These are phyloP conservation scores for Ilex aquifolium DNA, from an alignment of 257 asterid species.

Conservation along the genomic window DNA sequence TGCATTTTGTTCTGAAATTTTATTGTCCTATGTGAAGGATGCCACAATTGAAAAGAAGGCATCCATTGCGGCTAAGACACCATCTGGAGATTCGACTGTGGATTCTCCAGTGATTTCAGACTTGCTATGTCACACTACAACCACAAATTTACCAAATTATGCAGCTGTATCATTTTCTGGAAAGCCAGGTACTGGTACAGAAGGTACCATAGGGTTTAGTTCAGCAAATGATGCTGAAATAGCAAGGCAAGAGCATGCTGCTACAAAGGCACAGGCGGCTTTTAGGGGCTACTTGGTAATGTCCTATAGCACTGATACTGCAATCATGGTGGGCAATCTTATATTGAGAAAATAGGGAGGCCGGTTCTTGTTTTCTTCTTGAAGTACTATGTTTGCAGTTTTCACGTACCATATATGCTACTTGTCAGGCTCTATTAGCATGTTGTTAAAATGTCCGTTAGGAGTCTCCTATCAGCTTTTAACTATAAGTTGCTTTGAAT, in stretches of 20 bases:
- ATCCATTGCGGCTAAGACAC: conserved; percentile 18
- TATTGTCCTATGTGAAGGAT: conserved; percentile 37
- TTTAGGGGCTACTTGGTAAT: conserved; percentile 83
- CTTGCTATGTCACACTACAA: conserved; percentile 24
- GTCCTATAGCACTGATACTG: not conserved
- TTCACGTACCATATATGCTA: too few species aligned
- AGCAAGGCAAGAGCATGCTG: conserved; percentile 56
- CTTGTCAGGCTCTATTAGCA: not conserved
- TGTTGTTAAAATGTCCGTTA: not conserved
- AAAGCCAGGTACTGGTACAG: conserved; percentile 33
- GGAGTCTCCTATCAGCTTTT: not conserved
- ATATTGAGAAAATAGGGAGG: too few species aligned
- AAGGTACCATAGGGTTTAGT: conserved; percentile 14
- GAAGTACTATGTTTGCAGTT: too few species aligned
- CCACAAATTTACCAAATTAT: conserved; percentile 31
- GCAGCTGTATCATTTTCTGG: conserved; percentile 27
- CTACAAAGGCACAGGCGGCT: conserved; percentile 70
- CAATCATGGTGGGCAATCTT: not conserved
- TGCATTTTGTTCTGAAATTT: conserved; percentile 14
- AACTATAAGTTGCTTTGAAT: too few species aligned
- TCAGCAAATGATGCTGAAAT: conserved; percentile 39
- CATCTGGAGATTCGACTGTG: conserved; percentile 22
- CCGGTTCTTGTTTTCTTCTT: too few species aligned
- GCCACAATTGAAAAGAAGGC: conserved; percentile 38
- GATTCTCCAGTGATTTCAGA: conserved; percentile 40